Evolutionary conservation across 2,329 filamentous ascomycete genomes (phyloP).

Genomic region (Endocalyx cinctus): DNA sequence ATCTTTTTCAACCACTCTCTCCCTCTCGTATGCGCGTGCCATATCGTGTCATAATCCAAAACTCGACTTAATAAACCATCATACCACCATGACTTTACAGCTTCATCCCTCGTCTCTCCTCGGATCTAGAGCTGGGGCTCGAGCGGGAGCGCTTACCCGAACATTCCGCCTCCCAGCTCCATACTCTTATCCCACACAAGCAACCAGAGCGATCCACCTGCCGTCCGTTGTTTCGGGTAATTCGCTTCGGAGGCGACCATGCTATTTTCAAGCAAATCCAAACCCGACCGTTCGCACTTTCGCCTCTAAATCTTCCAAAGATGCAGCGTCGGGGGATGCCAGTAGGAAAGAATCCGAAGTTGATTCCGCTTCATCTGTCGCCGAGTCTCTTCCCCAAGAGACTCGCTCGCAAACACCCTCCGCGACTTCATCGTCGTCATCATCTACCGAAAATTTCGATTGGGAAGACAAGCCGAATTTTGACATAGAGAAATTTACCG

Average conservation of each 20-base stretch:
- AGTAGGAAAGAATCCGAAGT: slow-evolving; percentile 18
- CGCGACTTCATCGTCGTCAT: slow-evolving; percentile 14
- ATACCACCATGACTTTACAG: background rate
- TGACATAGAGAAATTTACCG: slow-evolving; percentile 67
- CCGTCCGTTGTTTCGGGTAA: background rate
- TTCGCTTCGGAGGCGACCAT: background rate
- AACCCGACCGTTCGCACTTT: slow-evolving; percentile 11
- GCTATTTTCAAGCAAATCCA: slow-evolving; percentile 1
- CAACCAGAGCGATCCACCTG: background rate
- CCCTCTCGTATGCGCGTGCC: slow-evolving; percentile 2
- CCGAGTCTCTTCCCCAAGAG: slow-evolving; percentile 20
- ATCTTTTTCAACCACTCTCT: slow-evolving; percentile 11
- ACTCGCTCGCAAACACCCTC: slow-evolving; percentile 16
- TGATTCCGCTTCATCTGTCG: slow-evolving; percentile 19
- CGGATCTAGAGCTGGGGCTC: background rate
- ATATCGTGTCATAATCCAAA: background rate
- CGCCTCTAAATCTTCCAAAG: slow-evolving; percentile 13
- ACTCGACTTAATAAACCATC: no score
- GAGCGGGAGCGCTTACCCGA: no score
- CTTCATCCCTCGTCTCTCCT: background rate
- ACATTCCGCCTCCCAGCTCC: no score
- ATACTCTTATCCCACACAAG: background rate
- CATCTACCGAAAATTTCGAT: slow-evolving; percentile 32
- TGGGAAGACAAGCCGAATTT: slow-evolving; percentile 76
- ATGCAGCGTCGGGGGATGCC: slow-evolving; percentile 13